These are phyloP conservation scores for Capsicum rhomboideum DNA, from an alignment of 257 asterid genomes.

Conservation along the genomic window DNA sequence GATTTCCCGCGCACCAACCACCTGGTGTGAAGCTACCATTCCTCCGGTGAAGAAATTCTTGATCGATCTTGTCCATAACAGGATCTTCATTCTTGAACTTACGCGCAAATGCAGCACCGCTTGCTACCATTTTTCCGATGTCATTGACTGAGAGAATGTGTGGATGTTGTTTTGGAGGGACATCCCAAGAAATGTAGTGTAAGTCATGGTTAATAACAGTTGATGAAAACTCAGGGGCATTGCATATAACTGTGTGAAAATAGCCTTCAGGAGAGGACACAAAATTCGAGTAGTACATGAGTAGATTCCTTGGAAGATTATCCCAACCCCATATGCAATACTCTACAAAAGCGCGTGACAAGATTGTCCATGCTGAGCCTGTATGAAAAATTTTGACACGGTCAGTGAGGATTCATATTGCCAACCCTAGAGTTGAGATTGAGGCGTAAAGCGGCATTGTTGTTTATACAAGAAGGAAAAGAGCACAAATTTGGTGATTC, in stretches of 20 bases:
- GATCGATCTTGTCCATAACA: slow-evolving; percentile 15
- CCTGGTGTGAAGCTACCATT: slow-evolving; percentile 22
- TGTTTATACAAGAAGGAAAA: background rate
- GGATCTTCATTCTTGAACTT: slow-evolving; percentile 15
- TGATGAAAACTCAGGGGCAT: slow-evolving; percentile 17
- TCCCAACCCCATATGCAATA: slow-evolving; percentile 30
- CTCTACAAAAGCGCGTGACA: slow-evolving; percentile 16
- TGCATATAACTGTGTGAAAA: slow-evolving; percentile 20
- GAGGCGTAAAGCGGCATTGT: background rate
- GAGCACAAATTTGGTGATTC: background rate
- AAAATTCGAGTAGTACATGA: slow-evolving; percentile 23
- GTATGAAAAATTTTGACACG: background rate
- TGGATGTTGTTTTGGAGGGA: slow-evolving; percentile 22
- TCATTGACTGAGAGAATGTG: slow-evolving; percentile 12
- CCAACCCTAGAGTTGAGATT: background rate
- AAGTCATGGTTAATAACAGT: slow-evolving; percentile 23
- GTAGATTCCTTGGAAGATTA: slow-evolving; percentile 21
- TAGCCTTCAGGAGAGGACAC: slow-evolving; percentile 26
- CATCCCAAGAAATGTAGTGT: slow-evolving; percentile 22
- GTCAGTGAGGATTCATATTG: background rate
- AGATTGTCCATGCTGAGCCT: slow-evolving; percentile 23
- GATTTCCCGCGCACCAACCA: slow-evolving; percentile 20
- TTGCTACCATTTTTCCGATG: slow-evolving; percentile 5
- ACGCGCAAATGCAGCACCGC: slow-evolving; percentile 20
- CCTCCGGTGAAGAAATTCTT: slow-evolving; percentile 8